Conservation (phyloP, 2,329 filamentous ascomycete species). For the Talaromyces sp. region DNA sequence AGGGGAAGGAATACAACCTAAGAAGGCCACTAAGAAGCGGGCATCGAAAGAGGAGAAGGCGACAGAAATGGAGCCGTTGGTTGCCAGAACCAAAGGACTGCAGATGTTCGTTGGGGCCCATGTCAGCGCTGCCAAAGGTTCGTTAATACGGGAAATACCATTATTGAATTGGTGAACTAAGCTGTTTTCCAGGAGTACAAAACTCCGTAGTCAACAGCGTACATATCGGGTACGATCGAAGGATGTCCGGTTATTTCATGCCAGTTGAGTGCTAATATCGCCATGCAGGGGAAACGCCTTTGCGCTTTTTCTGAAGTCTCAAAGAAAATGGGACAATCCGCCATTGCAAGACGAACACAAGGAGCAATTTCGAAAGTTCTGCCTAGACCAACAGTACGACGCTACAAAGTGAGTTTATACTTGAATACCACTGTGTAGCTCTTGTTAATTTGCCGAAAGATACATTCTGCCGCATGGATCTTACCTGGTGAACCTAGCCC, state of each 20-base stretch:
- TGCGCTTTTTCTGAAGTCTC: conserved; percentile 91
- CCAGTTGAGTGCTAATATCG: not conserved
- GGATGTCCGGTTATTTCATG: not conserved
- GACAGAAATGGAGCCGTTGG: conserved; percentile 57
- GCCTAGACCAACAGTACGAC: conserved; percentile 66
- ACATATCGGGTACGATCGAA: conserved; percentile 57
- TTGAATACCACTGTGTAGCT: not conserved
- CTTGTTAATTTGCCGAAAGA: conserved; percentile 19
- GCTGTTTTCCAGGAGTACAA: conserved; percentile 63
- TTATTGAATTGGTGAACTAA: not conserved
- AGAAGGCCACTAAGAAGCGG: conserved; percentile 32
- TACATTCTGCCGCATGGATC: conserved; percentile 88
- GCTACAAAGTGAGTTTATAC: conserved; percentile 45
- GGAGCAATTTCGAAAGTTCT: conserved; percentile 64
- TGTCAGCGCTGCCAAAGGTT: conserved; percentile 82
- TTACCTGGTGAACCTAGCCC: conserved; percentile 93
- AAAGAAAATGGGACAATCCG: conserved; percentile 89
- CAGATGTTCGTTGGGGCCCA: conserved; percentile 89
- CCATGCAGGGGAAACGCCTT: conserved; percentile 72
- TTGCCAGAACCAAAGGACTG: conserved; percentile 62
- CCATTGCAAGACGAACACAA: conserved; percentile 64
- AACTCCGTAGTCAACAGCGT: conserved; percentile 75
- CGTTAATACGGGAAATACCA: conserved; percentile 17
- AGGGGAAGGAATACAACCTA: conserved; percentile 15
- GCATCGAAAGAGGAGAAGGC: conserved; percentile 55